phyloP scores from a whole-genome alignment of 441 rosid species.

The Geranium incanum region DNA sequence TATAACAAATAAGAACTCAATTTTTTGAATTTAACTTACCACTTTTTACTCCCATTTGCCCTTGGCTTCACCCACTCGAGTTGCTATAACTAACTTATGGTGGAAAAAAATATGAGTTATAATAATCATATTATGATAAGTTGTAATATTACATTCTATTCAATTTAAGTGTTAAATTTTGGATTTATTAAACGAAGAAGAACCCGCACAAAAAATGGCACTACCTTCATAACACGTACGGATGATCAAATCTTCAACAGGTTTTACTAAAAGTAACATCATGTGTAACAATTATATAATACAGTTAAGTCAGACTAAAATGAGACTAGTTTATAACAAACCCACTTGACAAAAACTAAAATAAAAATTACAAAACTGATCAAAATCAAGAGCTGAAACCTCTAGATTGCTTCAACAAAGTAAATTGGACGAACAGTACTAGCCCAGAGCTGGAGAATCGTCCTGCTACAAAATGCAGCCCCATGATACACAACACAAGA shows the following conservation, averaged over 20 bases:
- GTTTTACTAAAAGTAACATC: constrained; percentile 6
- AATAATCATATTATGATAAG: too few species aligned
- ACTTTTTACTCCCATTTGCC: too few species aligned
- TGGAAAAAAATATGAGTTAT: not conserved
- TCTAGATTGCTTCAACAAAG: constrained; percentile 14
- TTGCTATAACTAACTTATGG: not conserved
- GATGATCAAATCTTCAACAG: not conserved
- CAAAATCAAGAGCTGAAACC: constrained; percentile 13
- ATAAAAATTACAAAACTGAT: not conserved
- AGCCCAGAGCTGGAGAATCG: constrained; percentile 5
- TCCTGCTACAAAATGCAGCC: constrained; percentile 1
- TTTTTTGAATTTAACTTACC: too few species aligned
- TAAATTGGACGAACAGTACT: not conserved
- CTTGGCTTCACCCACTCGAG: too few species aligned
- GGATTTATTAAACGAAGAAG: constrained; percentile 1
- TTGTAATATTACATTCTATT: not conserved
- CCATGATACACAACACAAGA: constrained; percentile 9
- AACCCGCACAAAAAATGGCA: constrained; percentile 2
- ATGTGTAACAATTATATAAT: not conserved
- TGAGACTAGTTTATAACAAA: not conserved
- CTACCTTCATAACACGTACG: not conserved
- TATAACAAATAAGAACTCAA: too few species aligned
- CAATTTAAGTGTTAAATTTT: not conserved
- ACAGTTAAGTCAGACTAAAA: constrained; percentile 8
- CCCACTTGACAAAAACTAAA: not conserved